Evolutionary conservation across 2,329 filamentous ascomycete genomes (phyloP), one percentile per base, ranked within the genome.

Genomic region (Trichoderma guizhouense): DNA sequence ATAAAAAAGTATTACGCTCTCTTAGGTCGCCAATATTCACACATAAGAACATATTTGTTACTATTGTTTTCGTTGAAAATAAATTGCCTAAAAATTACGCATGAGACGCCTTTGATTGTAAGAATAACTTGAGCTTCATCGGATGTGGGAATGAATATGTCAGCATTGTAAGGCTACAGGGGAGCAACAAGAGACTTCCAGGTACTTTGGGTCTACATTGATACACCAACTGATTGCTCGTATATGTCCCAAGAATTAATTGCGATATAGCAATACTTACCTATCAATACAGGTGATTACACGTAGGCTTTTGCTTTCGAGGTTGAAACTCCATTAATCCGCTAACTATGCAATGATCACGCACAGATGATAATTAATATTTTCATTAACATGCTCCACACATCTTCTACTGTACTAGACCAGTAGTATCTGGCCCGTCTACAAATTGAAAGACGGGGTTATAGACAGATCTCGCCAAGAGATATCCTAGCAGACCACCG

Each of bases 391-490:
- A 3, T 7, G 6, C 24, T 21, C 1, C n/a, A 15, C 11, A 30
- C 5, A 14, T n/a, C 3, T 24, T n/a, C 15, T 55, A 26, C 12
- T 15, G 1, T 12, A 4, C 32, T 53, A 30, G 26, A 11, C 28
- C 43, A 15, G 7, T 58, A 30, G 26, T n/a, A 18, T 57, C 26
- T 6, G 69, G 69, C 5, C 69, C 69, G 9, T 65, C 36, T 15
- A 71, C 69, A 24, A 57, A 64, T 21, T 43, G 28, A 30, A 64
- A 71, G 18, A 43, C 24, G 11, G 69, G 69, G n/a, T 71, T 71
- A 14, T 71, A 71, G 3, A 71, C 69, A 15, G 69, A 71, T 47
- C 47, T 58, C 7, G 60, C 34, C 26, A 71, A 11, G n/a, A 71
- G 61, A 24, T 57, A 58, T 21, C 61, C 47, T n/a, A 71, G 26